These are phyloP conservation scores for Alloteropsis semialata DNA, from an alignment of 176 grass and related monocot species.

Conservation along the genomic window DNA sequence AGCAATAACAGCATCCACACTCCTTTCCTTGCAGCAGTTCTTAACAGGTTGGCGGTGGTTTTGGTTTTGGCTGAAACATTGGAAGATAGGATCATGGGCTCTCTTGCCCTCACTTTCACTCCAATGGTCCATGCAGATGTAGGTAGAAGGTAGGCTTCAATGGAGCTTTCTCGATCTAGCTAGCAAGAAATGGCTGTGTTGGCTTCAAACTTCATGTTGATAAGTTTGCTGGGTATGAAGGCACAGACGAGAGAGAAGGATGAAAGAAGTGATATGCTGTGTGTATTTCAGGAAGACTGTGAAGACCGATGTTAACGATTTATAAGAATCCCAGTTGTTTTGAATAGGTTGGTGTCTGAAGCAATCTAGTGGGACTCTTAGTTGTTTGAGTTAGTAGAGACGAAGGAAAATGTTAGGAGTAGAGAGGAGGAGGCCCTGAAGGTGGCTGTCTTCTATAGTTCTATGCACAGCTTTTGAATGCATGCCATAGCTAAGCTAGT, in stretches of 20 bases:
- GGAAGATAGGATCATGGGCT: slow-evolving; percentile 67
- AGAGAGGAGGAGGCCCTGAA: slow-evolving; percentile 10
- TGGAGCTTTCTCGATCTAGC: slow-evolving; percentile 35
- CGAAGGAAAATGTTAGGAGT: slow-evolving; percentile 1
- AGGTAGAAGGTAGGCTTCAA: slow-evolving; percentile 20
- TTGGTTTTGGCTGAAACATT: slow-evolving; percentile 49
- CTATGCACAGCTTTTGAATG: slow-evolving; percentile 23
- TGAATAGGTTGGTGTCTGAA: not conserved
- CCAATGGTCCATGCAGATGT: slow-evolving; percentile 51
- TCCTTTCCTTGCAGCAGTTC: slow-evolving; percentile 19
- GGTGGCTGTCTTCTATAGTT: slow-evolving; percentile 21
- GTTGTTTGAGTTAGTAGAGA: slow-evolving; percentile 17
- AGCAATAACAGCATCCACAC: slow-evolving; percentile 8
- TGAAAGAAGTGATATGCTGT: slow-evolving; percentile 23
- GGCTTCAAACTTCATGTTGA: slow-evolving; percentile 14
- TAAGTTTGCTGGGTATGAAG: slow-evolving; percentile 27
- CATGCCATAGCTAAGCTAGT: slow-evolving; percentile 40
- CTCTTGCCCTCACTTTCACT: slow-evolving; percentile 85
- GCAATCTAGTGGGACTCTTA: slow-evolving; percentile 16
- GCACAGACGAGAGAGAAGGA: slow-evolving; percentile 25
- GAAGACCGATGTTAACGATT: slow-evolving; percentile 22
- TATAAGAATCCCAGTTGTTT: slow-evolving; percentile 30
- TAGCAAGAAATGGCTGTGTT: slow-evolving; percentile 39
- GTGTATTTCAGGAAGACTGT: slow-evolving; percentile 23
- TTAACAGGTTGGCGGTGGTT: slow-evolving; percentile 27